A percentile compares a stretch with the other conserved stretches of the same genome.
These are phyloP conservation scores for Leishmania lainsoni DNA, from an alignment of 208 protist genomes.

Conservation along the genomic window DNA sequence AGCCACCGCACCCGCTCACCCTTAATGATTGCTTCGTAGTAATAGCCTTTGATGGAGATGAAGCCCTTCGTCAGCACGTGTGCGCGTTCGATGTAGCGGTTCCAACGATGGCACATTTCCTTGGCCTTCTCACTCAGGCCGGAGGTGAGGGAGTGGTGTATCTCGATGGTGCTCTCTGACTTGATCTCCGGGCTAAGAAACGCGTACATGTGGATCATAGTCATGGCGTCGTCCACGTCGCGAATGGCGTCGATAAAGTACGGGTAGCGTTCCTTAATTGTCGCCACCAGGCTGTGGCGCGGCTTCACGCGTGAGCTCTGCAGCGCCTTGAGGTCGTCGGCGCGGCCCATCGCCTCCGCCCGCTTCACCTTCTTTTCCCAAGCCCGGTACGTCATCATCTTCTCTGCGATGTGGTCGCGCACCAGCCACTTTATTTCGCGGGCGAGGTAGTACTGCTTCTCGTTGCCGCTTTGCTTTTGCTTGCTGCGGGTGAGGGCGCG, in stretches of 20 bases:
- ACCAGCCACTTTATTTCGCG: constrained; percentile 98
- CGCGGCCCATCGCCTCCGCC: constrained; percentile 74
- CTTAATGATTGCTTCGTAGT: constrained; percentile 97
- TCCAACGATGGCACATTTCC: constrained; percentile 76
- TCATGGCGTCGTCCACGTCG: constrained; percentile 97
- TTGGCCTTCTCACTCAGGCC: constrained; percentile 78
- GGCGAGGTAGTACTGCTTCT: constrained; percentile 98
- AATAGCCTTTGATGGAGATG: constrained; percentile 98
- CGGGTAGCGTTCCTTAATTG: constrained; percentile 98
- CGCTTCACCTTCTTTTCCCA: constrained; percentile 95
- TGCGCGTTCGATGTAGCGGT: constrained; percentile 84
- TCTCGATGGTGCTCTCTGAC: constrained; percentile 75
- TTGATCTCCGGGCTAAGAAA: constrained; percentile 82
- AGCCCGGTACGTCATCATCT: constrained; percentile 94
- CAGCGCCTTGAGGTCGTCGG: constrained; percentile 72
- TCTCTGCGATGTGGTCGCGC: constrained; percentile 96
- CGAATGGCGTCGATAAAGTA: constrained; percentile 96
- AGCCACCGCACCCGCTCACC: constrained; percentile 97
- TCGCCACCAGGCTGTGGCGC: constrained; percentile 92
- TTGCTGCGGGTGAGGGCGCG: constrained; percentile 95
- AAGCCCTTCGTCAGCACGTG: constrained; percentile 95
- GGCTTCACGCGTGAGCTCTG: constrained; percentile 77
- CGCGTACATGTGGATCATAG: constrained; percentile 96
- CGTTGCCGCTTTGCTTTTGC: constrained; percentile 93
- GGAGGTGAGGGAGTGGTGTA: constrained; percentile 79